Percentiles rank a stretch among this genome's conserved stretches.
Evolutionary conservation across 768 basidiomycete genomes (phyloP).

Genomic region (Cyclocybe cylindracea): DNA sequence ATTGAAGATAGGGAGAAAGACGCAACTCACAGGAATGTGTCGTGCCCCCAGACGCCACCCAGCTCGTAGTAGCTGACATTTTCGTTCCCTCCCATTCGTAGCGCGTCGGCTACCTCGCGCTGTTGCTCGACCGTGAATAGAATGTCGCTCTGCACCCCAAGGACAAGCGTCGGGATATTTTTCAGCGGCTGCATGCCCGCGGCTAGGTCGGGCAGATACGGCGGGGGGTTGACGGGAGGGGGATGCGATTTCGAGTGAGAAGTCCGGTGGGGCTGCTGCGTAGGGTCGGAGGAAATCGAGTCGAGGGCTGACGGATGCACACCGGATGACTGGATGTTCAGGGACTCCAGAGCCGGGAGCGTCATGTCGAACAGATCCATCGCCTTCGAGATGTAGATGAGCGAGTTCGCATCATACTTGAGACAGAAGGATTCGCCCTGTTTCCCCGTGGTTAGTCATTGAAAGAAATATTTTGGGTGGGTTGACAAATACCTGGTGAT

Average conservation of each 20-base stretch:
- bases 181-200: slow-evolving; percentile 74
- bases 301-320: slow-evolving; percentile 16
- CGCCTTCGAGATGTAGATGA: slow-evolving; percentile 98
- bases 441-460: slow-evolving; percentile 30
- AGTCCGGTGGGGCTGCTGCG: slow-evolving; percentile 29
- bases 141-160: slow-evolving; percentile 97
- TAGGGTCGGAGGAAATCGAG: slow-evolving; percentile 18
- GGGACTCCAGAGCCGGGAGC: slow-evolving; percentile 64
- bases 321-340: slow-evolving; percentile 50
- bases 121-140: slow-evolving; percentile 98
- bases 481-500: slow-evolving; percentile 75
- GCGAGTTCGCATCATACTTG: slow-evolving; percentile 98
- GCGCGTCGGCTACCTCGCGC: slow-evolving; percentile 88
- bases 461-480: slow-evolving; percentile 42
- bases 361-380: slow-evolving; percentile 99
- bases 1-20: neutral
- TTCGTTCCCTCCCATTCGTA: slow-evolving; percentile 87
- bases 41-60: slow-evolving; percentile 99
- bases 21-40: slow-evolving; percentile 84
- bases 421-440: slow-evolving; percentile 96
- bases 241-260: slow-evolving; percentile 72
- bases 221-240: slow-evolving; percentile 69
- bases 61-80: slow-evolving; percentile 95
- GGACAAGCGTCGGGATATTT: slow-evolving; percentile 78
- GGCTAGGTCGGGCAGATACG: slow-evolving; percentile 76